Conservation (phyloP, 768 basidiomycete genomes). For the Polyporus arcularius region DNA sequence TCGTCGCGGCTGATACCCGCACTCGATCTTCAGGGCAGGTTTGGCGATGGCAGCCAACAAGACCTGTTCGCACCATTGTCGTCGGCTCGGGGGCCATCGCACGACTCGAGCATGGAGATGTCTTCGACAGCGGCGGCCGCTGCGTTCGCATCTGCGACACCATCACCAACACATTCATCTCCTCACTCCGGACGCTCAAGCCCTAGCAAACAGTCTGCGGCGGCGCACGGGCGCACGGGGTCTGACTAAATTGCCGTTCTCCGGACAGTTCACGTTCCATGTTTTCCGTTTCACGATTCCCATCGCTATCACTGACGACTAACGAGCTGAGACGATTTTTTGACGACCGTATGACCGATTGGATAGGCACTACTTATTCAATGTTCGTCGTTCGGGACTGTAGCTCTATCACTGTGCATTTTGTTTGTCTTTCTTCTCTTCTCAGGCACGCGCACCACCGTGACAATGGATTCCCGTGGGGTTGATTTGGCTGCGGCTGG, state of each 20-base stretch:
- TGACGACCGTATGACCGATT: background rate
- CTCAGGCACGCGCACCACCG: background rate
- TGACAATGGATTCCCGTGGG: background rate
- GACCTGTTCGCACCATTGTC: conserved; percentile 14
- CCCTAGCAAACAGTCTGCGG: conserved; percentile 12
- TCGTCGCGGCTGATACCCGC: conserved; percentile 9
- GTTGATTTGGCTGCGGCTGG: background rate
- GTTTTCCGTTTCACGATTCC: background rate
- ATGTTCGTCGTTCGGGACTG: background rate
- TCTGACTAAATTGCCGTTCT: conserved; percentile 4
- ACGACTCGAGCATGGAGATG: conserved; percentile 13
- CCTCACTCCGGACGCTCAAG: conserved; percentile 8
- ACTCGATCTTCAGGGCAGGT: background rate
- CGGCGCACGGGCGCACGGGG: conserved; percentile 8
- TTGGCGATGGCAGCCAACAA: background rate
- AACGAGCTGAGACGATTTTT: conserved; percentile 4
- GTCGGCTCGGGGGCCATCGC: conserved; percentile 10
- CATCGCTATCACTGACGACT: background rate
- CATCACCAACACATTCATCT: conserved; percentile 9
- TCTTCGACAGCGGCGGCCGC: conserved; percentile 17
- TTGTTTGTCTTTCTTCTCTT: background rate
- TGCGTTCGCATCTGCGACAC: conserved; percentile 17
- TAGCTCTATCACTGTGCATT: background rate
- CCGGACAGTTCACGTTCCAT: background rate
- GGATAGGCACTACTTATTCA: background rate